Evolutionary conservation across 2,329 filamentous ascomycete genomes (phyloP).

Genomic region (Trichoderma koningiopsis): DNA sequence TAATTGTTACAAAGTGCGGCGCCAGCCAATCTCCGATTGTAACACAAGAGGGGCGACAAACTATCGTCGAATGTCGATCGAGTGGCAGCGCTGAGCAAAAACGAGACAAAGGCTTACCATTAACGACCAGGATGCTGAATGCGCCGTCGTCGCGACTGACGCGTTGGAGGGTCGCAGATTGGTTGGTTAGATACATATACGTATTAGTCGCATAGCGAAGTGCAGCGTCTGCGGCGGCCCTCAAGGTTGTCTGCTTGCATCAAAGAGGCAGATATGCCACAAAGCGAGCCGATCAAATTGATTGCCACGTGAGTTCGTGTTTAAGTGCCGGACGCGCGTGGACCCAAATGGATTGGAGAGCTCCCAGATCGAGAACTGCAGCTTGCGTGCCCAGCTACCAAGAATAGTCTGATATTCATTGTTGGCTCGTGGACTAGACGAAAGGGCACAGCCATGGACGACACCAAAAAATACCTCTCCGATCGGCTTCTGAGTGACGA

Average conservation of each 20-base stretch:
- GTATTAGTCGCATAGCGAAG: not conserved
- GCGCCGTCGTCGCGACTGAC: constrained; percentile 21
- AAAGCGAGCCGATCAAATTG: constrained; percentile 7
- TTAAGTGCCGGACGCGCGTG: constrained; percentile 24
- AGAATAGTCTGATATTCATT: not conserved
- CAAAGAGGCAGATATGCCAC: constrained; percentile 7
- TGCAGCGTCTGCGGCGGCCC: not conserved
- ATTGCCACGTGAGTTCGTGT: constrained; percentile 26
- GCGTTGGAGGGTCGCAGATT: constrained; percentile 5
- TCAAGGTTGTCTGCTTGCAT: not conserved
- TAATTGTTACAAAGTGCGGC: not conserved
- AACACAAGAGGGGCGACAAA: not conserved
- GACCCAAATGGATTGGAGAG: not conserved
- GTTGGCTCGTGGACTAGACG: not conserved
- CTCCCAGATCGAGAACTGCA: not conserved
- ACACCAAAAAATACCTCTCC: constrained; percentile 73
- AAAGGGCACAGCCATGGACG: constrained; percentile 49
- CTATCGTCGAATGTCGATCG: not conserved
- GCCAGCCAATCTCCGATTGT: not conserved
- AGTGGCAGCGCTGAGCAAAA: not conserved
- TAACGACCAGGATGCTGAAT: constrained; percentile 7
- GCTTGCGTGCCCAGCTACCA: not conserved
- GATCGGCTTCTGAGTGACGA: constrained; percentile 76
- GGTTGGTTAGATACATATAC: not conserved
- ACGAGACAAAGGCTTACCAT: not conserved